Percentiles rank a stretch among this genome's conserved stretches.
These are phyloP conservation scores for Botrytis sinoallii DNA, from an alignment of 2,329 filamentous ascomycete species.

Conservation along the genomic window DNA sequence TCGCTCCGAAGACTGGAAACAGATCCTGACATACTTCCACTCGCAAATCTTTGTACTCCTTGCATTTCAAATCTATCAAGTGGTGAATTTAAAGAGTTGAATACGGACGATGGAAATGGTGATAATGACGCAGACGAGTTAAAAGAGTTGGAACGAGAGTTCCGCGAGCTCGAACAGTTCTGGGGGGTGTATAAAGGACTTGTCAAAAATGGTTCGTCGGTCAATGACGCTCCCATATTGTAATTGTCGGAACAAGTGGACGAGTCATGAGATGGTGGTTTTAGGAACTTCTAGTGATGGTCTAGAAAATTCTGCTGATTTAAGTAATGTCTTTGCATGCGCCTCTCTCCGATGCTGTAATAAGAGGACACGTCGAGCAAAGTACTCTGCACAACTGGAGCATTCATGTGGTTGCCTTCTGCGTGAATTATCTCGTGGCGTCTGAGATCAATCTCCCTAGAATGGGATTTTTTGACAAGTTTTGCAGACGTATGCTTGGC, in stretches of 20 bases:
- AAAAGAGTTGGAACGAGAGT: not conserved
- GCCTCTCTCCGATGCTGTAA: not conserved
- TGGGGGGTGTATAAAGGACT: not conserved
- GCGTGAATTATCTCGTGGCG: not conserved
- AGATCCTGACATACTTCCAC: not conserved
- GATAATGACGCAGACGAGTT: not conserved
- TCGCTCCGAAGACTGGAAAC: not conserved
- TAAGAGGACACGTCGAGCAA: not conserved
- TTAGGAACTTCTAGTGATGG: not conserved
- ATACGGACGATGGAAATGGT: not conserved
- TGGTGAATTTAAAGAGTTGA: not conserved
- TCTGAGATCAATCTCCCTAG: not conserved
- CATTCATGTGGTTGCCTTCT: not conserved
- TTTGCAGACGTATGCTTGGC: not conserved
- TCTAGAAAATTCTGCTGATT: not conserved
- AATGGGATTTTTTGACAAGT: not conserved
- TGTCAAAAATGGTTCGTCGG: not conserved
- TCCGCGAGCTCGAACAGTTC: not conserved
- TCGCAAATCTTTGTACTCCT: not conserved
- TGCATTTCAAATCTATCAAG: not conserved
- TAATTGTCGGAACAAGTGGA: not conserved
- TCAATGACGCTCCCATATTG: not conserved
- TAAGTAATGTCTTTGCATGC: not conserved
- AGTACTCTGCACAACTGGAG: not conserved
- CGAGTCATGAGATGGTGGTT: not conserved